phyloP scores from a whole-genome alignment of 768 basidiomycete genomes.

The Sistotremastrum niveocremeum region DNA sequence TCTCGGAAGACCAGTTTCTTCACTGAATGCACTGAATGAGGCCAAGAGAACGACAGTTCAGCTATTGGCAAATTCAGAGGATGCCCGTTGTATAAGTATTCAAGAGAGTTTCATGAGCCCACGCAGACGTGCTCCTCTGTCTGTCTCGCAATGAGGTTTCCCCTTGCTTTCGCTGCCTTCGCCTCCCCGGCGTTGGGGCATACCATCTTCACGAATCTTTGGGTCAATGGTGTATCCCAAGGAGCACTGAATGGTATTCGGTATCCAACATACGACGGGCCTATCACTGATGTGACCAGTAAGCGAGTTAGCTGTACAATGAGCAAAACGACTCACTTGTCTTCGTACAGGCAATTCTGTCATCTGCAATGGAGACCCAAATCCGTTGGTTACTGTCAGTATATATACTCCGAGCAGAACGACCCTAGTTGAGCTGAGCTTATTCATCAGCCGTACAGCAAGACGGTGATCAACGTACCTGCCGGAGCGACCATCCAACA shows the following conservation, averaged over 20 bases:
- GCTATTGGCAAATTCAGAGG: too few relatives aligned
- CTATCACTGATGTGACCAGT: slow-evolving; percentile 42
- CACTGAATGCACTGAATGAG: too few relatives aligned
- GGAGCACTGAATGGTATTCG: slow-evolving; percentile 32
- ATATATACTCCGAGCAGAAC: not conserved
- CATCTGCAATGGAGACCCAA: slow-evolving; percentile 49
- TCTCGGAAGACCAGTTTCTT: too few relatives aligned
- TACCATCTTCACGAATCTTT: too few relatives aligned
- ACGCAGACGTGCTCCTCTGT: too few relatives aligned
- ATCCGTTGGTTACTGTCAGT: slow-evolving; percentile 22
- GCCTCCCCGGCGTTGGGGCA: too few relatives aligned
- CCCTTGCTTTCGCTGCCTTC: too few relatives aligned
- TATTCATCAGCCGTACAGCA: slow-evolving; percentile 31
- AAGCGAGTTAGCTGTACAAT: slow-evolving; percentile 22
- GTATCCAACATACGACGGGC: slow-evolving; percentile 29
- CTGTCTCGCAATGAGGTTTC: too few relatives aligned
- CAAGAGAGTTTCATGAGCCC: too few relatives aligned
- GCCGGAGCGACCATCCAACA: slow-evolving; percentile 40
- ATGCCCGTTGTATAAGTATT: too few relatives aligned
- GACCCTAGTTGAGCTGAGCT: slow-evolving; percentile 3
- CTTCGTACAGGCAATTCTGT: slow-evolving; percentile 9
- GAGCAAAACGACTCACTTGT: not conserved
- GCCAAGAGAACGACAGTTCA: too few relatives aligned
- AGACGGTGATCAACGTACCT: slow-evolving; percentile 31
- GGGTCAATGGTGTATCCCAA: slow-evolving; percentile 36